Evolutionary conservation across 2,329 filamentous ascomycete species (phyloP).

Genomic region (Talaromyces atroroseus): DNA sequence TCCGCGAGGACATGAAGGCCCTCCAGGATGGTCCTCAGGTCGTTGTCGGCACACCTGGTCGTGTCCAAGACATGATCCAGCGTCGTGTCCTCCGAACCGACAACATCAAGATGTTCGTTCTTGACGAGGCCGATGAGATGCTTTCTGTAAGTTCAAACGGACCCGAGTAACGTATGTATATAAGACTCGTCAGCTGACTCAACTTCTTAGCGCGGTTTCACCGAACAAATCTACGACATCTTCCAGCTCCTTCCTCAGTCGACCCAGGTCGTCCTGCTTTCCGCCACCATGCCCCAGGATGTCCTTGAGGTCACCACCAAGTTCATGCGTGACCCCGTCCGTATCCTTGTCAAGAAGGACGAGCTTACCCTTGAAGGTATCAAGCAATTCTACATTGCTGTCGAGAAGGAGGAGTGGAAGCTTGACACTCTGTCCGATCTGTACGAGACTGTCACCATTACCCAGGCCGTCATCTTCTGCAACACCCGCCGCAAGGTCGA

Average conservation of each 20-base stretch:
- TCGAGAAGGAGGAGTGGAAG: slow-evolving; percentile 99
- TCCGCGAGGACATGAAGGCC: slow-evolving; percentile 97
- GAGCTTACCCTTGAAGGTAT: slow-evolving; percentile 99
- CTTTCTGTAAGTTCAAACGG: slow-evolving; percentile 44
- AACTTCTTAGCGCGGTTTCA: slow-evolving; percentile 75
- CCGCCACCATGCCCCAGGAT: slow-evolving; percentile 97
- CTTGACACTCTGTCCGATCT: slow-evolving; percentile 97
- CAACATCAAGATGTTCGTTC: slow-evolving; percentile 99
- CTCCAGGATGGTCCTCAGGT: slow-evolving; percentile 94
- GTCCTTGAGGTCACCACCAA: slow-evolving; percentile 99
- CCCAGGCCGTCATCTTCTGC: slow-evolving; percentile 99
- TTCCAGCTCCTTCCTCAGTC: slow-evolving; percentile 98
- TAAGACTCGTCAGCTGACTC: neutral
- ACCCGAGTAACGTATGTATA: no score
- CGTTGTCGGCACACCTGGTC: slow-evolving; percentile 94
- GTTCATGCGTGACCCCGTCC: slow-evolving; percentile 99
- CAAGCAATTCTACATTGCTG: slow-evolving; percentile 99
- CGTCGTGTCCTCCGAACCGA: slow-evolving; percentile 95
- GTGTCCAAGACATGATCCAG: slow-evolving; percentile 99
- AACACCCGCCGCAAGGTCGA: slow-evolving; percentile 99
- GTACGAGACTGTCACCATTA: slow-evolving; percentile 99
- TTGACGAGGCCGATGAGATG: slow-evolving; percentile 99
- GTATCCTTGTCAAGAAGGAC: slow-evolving; percentile 99
- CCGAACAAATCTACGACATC: slow-evolving; percentile 99
- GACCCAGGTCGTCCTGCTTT: slow-evolving; percentile 96